Percentiles rank a stretch among this genome's conserved stretches.
These are phyloP conservation scores for Penicillium italicum DNA, from an alignment of 2,329 filamentous ascomycete genomes.

Conservation along the genomic window DNA sequence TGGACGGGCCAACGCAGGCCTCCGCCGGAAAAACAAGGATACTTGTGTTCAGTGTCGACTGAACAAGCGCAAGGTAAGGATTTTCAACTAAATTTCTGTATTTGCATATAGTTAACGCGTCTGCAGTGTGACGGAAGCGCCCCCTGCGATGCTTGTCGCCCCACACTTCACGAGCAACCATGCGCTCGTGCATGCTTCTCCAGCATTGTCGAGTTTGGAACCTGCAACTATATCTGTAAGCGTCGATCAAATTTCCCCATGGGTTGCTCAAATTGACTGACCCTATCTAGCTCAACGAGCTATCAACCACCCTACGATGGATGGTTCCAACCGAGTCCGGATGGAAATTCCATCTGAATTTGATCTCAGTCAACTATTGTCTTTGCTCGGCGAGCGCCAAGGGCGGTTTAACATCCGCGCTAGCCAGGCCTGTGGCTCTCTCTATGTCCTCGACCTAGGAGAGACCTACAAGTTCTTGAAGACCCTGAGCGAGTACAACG, in stretches of 20 bases:
- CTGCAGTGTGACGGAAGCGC: conserved; percentile 41
- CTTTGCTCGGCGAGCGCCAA: conserved; percentile 38
- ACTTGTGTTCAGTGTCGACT: conserved; percentile 45
- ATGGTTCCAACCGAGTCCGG: conserved; percentile 35
- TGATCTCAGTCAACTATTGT: conserved; percentile 37
- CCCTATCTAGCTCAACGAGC: conserved; percentile 40
- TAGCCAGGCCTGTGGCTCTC: conserved; percentile 41
- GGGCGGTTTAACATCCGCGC: conserved; percentile 45
- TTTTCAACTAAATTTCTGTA: background rate
- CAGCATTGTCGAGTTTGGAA: conserved; percentile 44
- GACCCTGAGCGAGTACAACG: conserved; percentile 37
- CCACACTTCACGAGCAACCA: conserved; percentile 42
- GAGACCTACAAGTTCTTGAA: conserved; percentile 43
- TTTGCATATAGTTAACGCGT: conserved; percentile 11
- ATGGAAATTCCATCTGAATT: conserved; percentile 43
- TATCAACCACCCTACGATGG: conserved; percentile 41
- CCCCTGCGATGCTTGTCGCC: conserved; percentile 43
- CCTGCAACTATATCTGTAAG: conserved; percentile 47
- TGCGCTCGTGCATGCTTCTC: conserved; percentile 45
- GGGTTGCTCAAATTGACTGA: conserved; percentile 16
- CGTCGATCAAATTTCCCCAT: background rate
- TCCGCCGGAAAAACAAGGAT: conserved; percentile 44
- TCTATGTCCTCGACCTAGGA: conserved; percentile 43
- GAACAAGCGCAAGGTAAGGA: conserved; percentile 43
- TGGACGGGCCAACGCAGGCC: conserved; percentile 40